Evolutionary conservation across 257 asterid species (phyloP).

Genomic region (Solanum paucissectum): DNA sequence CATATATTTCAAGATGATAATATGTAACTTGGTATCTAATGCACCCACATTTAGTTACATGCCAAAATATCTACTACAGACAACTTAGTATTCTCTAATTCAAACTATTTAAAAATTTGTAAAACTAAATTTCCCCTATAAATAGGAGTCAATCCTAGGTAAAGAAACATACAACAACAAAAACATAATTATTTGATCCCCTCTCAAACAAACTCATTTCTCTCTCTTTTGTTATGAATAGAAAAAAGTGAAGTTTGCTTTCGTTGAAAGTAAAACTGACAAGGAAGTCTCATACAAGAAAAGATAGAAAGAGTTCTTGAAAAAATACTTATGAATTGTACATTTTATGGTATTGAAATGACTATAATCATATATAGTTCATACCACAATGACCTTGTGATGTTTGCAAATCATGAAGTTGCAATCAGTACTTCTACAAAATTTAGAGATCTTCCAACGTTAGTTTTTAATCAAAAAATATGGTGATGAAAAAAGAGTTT

Average conservation of each 20-base stretch:
- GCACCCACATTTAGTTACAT: too few species aligned
- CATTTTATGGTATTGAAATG: background rate
- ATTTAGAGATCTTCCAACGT: background rate
- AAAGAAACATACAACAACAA: background rate
- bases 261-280: too few species aligned
- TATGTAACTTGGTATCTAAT: background rate
- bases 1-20: too few species aligned
- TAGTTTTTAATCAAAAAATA: background rate
- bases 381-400: background rate
- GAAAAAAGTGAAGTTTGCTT: background rate
- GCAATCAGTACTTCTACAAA: background rate
- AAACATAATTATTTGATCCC: background rate
- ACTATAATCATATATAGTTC: background rate
- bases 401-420: background rate
- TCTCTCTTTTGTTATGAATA: background rate
- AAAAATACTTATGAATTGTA: too few species aligned
- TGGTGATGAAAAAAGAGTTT: background rate
- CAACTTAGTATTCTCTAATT: background rate
- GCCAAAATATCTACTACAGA: background rate
- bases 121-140: too few species aligned
- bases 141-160: background rate
- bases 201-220: background rate
- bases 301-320: background rate
- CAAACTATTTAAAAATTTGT: too few species aligned
- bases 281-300: background rate